Base-by-base conservation (phyloP, 495 filamentous ascomycete species). In the Penicillium tannophilum region DNA sequence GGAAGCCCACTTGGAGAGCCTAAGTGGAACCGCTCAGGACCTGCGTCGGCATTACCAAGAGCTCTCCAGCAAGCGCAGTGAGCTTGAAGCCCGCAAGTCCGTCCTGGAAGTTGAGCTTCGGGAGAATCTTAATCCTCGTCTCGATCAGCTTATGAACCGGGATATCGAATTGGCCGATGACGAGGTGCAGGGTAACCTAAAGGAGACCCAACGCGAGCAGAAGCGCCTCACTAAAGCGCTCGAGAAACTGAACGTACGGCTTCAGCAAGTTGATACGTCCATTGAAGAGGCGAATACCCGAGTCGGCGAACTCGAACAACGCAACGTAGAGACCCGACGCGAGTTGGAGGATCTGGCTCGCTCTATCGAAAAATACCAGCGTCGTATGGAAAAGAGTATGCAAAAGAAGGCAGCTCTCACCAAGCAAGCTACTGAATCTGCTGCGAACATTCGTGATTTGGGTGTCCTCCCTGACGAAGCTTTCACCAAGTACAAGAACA, bases 381-480 rank as follows among this genome's bases (percentile, higher is more conserved):
- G 96, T 69, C 83, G 84, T 50, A 90, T 97, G 82, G 93, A 97
- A 68, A 94, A 91, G 76, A 91, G 87, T 64, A 90, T 94, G 73
- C 86, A 90, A 54, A 93, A 92, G 76, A 90, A 90, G 65, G 88
- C 91, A 4, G 78, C 91, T 0, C 79, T 97, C 42, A 85, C 83
- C 24, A 83, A 88, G 62, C 87, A 90, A 66, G 88, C 87, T 6
- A 81, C 84, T 2, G 93, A 96, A 65, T 90, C 89, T 60, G 84
- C 85, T 42, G 86, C 89, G 61, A 94, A 93, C 55, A 97, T 99
- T 61, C 87, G 92, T 54, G 91, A 97, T 62, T 79, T 99, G 8
- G 94, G 94, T 63, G 92, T 94, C 26, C 81, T 99, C 14, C 95
- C 94, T 2, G 92, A 98, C 45, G 92, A 96, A 62, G 94, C 94